phyloP scores from a whole-genome alignment of 2,329 filamentous ascomycete genomes.

The Cordyceps militaris region DNA sequence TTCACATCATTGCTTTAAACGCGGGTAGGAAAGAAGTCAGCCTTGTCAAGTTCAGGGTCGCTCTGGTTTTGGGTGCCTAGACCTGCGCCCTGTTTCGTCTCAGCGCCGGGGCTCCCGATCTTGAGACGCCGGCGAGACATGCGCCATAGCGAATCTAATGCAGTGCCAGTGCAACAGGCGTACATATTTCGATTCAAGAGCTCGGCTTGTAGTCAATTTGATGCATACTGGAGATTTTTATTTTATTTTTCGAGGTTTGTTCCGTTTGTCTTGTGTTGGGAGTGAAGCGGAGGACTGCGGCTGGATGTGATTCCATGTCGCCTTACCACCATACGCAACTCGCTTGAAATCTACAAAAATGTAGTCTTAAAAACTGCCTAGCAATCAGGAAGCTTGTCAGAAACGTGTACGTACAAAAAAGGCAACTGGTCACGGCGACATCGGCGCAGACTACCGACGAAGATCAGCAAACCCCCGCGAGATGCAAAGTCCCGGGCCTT shows the following conservation, averaged over 20 bases:
- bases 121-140: conserved; percentile 9
- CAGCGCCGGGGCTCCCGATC: neutral
- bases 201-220: too few species aligned
- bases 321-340: too few species aligned
- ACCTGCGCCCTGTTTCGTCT: neutral
- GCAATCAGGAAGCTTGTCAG: too few species aligned
- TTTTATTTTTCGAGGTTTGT: too few species aligned
- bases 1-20: neutral
- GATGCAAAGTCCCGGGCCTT: neutral
- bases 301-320: too few species aligned
- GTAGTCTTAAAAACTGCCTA: too few species aligned
- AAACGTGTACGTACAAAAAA: neutral
- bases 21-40: neutral
- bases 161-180: neutral
- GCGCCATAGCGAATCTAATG: neutral
- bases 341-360: too few species aligned
- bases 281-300: too few species aligned
- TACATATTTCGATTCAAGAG: neutral
- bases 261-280: too few species aligned
- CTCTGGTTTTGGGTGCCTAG: neutral
- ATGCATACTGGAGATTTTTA: too few species aligned
- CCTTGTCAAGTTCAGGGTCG: neutral
- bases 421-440: neutral
- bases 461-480: neutral
- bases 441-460: neutral